Evolutionary conservation across 768 basidiomycete genomes (phyloP), one percentile per base, ranked within the genome.

Genomic region (Amanita rubescens): DNA sequence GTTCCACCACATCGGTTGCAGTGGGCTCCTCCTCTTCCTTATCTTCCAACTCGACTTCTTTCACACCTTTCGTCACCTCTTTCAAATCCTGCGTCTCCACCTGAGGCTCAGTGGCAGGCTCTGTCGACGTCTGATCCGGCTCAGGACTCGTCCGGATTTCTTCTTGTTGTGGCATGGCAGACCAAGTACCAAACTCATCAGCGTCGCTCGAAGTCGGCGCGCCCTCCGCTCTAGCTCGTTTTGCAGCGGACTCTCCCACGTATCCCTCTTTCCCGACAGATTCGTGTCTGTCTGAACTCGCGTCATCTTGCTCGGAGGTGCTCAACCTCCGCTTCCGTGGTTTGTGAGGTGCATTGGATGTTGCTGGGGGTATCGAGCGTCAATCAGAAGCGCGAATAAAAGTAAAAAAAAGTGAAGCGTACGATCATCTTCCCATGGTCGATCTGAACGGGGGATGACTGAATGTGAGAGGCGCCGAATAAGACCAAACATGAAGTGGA

Each of bases 401-500:
- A 37, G 9, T 11, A 25, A 22, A 45, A 46, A 30, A 45, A 43
- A 48, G 56, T 48, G 54, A 43, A 25, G 73, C 81, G 73, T 60
- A 86, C 86, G 81, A 64, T 90, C 86, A 52, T 89, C 85, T 60
- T 77, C 76, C 87, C 87, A 88, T 32, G 85, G 84, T 55, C 84
- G 75, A 67, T 88, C 87, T 22, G 82, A 77, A 50, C 86, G 79
- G 24, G 83, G 81, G 59, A 87, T 78, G 19, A 87, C 74, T 12
- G 82, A 81, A 61, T 77, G 75, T 0, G 87, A 88, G 56, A 88
- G 81, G 42, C 85, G 81, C 59, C 87, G 77, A 58, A 89, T 68
- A 58, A 89, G 73, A 58, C 77, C 76, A 69, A 87, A 87, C 87
- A 89, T 85, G 47, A 25, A 32, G 37, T 20, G 45, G 34, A 25